These are phyloP conservation scores for Scheffersomyces coipomensis DNA, from an alignment of 805 yeast species.

Conservation along the genomic window DNA sequence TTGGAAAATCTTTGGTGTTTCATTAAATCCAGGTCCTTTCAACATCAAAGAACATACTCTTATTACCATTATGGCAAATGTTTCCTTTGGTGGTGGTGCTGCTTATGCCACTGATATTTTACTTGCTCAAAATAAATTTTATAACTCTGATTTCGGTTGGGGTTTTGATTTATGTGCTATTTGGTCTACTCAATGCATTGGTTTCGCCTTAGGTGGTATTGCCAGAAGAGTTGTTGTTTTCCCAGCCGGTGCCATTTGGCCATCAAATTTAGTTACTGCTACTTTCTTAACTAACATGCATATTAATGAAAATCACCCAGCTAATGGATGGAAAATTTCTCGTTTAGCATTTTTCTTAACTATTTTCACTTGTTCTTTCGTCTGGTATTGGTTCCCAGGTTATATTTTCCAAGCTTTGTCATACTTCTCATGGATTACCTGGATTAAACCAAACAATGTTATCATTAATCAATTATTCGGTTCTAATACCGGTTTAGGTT, in stretches of 20 bases:
- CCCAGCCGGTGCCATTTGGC: constrained; percentile 73
- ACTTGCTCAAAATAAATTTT: constrained; percentile 50
- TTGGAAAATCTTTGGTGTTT: constrained; percentile 27
- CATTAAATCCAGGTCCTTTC: constrained; percentile 60
- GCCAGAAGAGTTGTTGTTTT: constrained; percentile 57
- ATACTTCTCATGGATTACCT: constrained; percentile 60
- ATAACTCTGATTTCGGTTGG: constrained; percentile 43
- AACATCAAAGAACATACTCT: constrained; percentile 62
- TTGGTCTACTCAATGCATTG: constrained; percentile 58
- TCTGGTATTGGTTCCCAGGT: constrained; percentile 63
- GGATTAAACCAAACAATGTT: constrained; percentile 63
- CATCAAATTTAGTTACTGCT: constrained; percentile 57
- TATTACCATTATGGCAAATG: constrained; percentile 53
- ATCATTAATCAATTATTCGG: constrained; percentile 69
- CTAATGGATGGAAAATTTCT: constrained; percentile 62
- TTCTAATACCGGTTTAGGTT: constrained; percentile 56
- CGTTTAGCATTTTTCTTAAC: constrained; percentile 48
- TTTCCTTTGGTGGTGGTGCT: constrained; percentile 39
- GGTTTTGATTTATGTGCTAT: constrained; percentile 56
- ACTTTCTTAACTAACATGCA: constrained; percentile 55
- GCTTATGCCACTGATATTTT: constrained; percentile 58
- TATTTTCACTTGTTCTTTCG: constrained; percentile 38
- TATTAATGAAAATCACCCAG: constrained; percentile 48
- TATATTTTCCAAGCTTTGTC: constrained; percentile 59
- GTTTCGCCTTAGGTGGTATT: constrained; percentile 68